Conservation (phyloP, 345 rosid genomes). For the Jatropha curcas region DNA sequence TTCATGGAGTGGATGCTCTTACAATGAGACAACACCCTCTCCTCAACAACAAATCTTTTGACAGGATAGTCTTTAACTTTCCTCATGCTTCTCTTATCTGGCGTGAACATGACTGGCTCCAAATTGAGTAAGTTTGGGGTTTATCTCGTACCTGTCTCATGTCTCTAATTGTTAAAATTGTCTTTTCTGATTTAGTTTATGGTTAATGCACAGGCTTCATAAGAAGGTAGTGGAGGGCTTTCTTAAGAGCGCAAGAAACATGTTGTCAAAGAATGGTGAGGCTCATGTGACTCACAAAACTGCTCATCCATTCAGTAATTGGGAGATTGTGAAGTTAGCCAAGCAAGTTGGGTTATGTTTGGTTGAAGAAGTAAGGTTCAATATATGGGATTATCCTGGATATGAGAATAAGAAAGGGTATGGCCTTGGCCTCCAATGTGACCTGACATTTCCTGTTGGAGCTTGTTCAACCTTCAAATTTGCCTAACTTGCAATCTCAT, state of each 20-base stretch:
- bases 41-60: constrained; percentile 11
- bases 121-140: constrained; percentile 22
- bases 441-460: constrained; percentile 40
- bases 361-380: constrained; percentile 22
- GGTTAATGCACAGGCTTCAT: constrained; percentile 29
- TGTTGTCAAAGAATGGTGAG: constrained; percentile 47
- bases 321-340: constrained; percentile 43
- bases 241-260: constrained; percentile 39
- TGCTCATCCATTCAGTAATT: constrained; percentile 38
- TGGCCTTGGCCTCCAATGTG: constrained; percentile 25
- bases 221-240: constrained; percentile 43
- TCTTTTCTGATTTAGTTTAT: not conserved
- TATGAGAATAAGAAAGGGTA: constrained; percentile 52
- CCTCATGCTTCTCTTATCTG: constrained; percentile 25
- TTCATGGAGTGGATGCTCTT: constrained; percentile 33
- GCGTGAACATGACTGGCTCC: not conserved
- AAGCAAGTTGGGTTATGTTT: constrained; percentile 34
- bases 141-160: not conserved
- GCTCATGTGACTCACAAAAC: constrained; percentile 57
- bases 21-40: constrained; percentile 23
- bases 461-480: constrained; percentile 44
- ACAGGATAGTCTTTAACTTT: constrained; percentile 37
- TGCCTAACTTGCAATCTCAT: too few species aligned
- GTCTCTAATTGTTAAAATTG: not conserved
- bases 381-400: constrained; percentile 38